Evolutionary conservation across 306 rosid species (phyloP), one percentile per base, ranked within the genome.

Genomic region (Vigna angularis): DNA sequence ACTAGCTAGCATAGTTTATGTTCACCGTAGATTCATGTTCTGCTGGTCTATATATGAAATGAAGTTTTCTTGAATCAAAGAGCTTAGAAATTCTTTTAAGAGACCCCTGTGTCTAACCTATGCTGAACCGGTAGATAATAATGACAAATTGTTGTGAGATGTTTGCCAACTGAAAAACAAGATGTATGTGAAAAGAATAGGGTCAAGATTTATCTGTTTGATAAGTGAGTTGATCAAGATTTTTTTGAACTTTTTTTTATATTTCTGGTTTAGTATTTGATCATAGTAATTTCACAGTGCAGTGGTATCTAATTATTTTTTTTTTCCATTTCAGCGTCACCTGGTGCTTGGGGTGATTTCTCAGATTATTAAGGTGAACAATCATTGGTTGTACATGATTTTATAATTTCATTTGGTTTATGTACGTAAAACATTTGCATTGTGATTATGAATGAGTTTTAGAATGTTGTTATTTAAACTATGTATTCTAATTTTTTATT

Each of bases 271-370:
- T 51, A 20, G 32, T 59, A 66, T 66, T 40, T 9, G 3, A 66
- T 44, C 72, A 44, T 11, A 28, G 32, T 40, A 30, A 17, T 38
- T 64, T 22, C n/a, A 40, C 18, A 66, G 2, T 66, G 72, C 44
- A 66, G 34, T 20, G 72, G 17, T 12, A 42, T 78, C 69, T 74
- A 45, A 75, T 30, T 59, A 0, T 48, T 9, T 16, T 78, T 30
- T 74, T 57, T 75, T 87, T 49, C 51, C 59, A 66, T 87, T 88
- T 78, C 99, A 95, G 99, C 96, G 99, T 63, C 99, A 95, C 87
- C 93, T 95, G 64, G 97, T 95, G 48, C 94, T 95, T 44, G 99
- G 99, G 65, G 58, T 95, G 88, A 95, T 95, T 79, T 93, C 99
- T 63, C 99, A 95, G 81, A 93, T 95, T 47, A 95, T 95, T 55